phyloP scores from a whole-genome alignment of 306 rosid species.

The Dicorynia guianensis region DNA sequence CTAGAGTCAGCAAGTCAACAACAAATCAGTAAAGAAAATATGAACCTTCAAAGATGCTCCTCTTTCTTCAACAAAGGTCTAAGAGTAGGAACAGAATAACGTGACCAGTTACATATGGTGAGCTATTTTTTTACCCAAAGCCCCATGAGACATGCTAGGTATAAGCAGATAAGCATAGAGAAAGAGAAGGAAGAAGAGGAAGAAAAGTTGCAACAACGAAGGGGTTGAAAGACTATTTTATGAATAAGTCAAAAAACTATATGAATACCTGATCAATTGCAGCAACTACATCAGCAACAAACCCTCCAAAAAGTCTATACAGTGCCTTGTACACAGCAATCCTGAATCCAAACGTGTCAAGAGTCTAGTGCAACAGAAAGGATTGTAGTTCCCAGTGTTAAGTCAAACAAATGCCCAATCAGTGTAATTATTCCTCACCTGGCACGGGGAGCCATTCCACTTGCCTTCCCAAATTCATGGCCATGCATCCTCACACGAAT shows the following conservation, averaged over 20 bases:
- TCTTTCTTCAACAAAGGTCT: background rate
- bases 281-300: slow-evolving; percentile 96
- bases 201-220: background rate
- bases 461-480: slow-evolving; percentile 97
- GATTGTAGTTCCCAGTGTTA: slow-evolving; percentile 20
- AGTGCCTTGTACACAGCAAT: slow-evolving; percentile 99
- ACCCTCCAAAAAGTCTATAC: slow-evolving; percentile 95
- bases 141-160: background rate
- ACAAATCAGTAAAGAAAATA: background rate
- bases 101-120: background rate
- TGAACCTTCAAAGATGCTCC: too few species aligned
- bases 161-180: background rate
- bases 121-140: background rate
- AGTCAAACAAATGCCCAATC: slow-evolving; percentile 33
- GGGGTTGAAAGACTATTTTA: background rate
- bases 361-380: slow-evolving; percentile 28
- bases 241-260: slow-evolving; percentile 5
- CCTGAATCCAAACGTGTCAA: slow-evolving; percentile 60
- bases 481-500: slow-evolving; percentile 94
- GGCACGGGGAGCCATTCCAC: slow-evolving; percentile 99
- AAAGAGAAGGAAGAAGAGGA: background rate
- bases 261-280: slow-evolving; percentile 91
- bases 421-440: slow-evolving; percentile 65
- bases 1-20: slow-evolving; percentile 3
- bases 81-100: background rate